phyloP scores from a whole-genome alignment of 495 filamentous ascomycete species.

The Penicillium bialowiezense region DNA sequence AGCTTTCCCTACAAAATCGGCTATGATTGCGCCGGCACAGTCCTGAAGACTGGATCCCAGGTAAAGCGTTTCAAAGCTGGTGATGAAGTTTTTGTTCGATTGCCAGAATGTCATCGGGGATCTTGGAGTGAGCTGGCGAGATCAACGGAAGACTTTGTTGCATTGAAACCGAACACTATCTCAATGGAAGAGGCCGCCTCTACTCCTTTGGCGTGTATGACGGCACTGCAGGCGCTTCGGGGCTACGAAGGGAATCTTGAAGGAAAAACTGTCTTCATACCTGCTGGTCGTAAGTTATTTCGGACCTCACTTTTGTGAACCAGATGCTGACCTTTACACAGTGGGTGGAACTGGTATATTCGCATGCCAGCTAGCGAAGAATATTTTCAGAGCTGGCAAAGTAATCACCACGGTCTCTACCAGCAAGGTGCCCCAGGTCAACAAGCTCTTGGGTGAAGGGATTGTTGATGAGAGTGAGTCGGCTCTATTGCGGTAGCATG shows the following conservation, averaged over 20 bases:
- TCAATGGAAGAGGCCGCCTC: conserved; percentile 43
- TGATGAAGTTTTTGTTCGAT: conserved; percentile 48
- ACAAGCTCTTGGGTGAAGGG: too few species aligned
- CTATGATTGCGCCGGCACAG: conserved; percentile 45
- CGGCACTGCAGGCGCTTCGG: conserved; percentile 42
- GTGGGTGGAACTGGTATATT: conserved; percentile 48
- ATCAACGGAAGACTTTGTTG: conserved; percentile 31
- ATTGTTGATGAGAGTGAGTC: conserved; percentile 20
- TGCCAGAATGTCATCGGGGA: conserved; percentile 27
- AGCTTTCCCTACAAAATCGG: conserved; percentile 43
- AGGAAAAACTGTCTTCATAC: conserved; percentile 56
- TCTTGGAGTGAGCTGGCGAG: conserved; percentile 40
- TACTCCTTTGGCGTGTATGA: conserved; percentile 36
- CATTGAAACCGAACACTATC: conserved; percentile 35
- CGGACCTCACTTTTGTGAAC: not conserved
- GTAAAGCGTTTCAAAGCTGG: conserved; percentile 46
- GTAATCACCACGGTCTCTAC: conserved; percentile 55
- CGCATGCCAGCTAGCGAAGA: conserved; percentile 52
- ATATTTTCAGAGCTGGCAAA: conserved; percentile 46
- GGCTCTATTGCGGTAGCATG: not conserved
- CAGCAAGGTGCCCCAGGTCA: conserved; percentile 46
- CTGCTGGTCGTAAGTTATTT: conserved; percentile 35
- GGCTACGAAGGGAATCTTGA: conserved; percentile 35
- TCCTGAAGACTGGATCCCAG: conserved; percentile 39
- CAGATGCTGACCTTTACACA: not conserved